Evolutionary conservation across 2,329 filamentous ascomycete species (phyloP).

Genomic region (Fusarium annulatum): DNA sequence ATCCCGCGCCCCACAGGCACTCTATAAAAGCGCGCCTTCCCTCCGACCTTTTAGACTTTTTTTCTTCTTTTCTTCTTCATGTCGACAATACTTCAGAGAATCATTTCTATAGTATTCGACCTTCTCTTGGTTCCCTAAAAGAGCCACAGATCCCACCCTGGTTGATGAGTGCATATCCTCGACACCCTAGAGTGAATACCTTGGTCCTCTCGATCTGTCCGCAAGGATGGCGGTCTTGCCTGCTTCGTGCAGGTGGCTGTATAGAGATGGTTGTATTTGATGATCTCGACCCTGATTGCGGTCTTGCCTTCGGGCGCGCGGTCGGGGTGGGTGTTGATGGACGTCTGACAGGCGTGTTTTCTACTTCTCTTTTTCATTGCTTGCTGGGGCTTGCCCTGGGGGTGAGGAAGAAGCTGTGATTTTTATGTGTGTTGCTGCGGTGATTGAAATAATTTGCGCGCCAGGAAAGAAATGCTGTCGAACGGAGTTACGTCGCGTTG

Average conservation of each 20-base stretch:
- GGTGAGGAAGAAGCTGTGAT: constrained; percentile 61
- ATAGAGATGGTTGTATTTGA: constrained; percentile 83
- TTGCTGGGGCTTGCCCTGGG: constrained; percentile 58
- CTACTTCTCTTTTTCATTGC: constrained; percentile 66
- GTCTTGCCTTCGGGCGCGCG: constrained; percentile 81
- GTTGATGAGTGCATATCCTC: constrained; percentile 73
- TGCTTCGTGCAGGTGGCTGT: constrained; percentile 60
- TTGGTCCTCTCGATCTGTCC: constrained; percentile 44
- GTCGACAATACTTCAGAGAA: constrained; percentile 79
- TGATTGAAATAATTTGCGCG: accelerated
- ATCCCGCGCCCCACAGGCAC: constrained; percentile 29
- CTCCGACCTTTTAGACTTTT: constrained; percentile 44
- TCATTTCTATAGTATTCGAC: constrained; percentile 99
- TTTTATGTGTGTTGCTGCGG: neutral
- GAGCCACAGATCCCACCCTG: constrained; percentile 87
- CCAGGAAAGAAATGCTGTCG: too few relatives aligned
- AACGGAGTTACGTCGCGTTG: accelerated
- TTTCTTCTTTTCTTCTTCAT: constrained; percentile 65
- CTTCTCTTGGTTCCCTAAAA: constrained; percentile 90
- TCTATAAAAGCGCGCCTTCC: constrained; percentile 25
- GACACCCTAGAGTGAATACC: constrained; percentile 60
- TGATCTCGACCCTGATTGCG: constrained; percentile 86
- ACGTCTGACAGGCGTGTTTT: constrained; percentile 84
- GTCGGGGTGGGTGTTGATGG: constrained; percentile 84
- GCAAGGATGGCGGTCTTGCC: constrained; percentile 66